phyloP scores from a whole-genome alignment of 2,329 filamentous ascomycete species.

The Pseudocercospora ulei region DNA sequence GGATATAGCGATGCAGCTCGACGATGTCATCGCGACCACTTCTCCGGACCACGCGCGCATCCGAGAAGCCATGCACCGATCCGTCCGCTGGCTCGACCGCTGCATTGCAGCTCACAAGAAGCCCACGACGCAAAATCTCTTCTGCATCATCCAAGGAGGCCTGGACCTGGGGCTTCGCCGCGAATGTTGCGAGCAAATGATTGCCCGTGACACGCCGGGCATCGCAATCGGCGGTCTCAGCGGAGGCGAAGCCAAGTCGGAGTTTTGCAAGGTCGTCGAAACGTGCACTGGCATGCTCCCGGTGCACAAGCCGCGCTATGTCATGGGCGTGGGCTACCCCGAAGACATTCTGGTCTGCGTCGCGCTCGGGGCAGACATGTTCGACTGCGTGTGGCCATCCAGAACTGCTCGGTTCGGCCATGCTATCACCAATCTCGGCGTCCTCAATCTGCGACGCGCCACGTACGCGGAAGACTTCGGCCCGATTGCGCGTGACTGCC shows the following conservation, averaged over 20 bases:
- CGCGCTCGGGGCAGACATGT: conserved; percentile 95
- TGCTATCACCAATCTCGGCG: conserved; percentile 69
- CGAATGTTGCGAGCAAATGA: conserved; percentile 79
- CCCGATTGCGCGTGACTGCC: conserved; percentile 73
- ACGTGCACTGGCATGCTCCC: conserved; percentile 79
- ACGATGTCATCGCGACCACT: conserved; percentile 94
- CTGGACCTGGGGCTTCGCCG: conserved; percentile 76
- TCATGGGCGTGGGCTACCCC: conserved; percentile 96
- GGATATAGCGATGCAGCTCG: conserved; percentile 98
- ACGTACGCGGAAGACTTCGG: conserved; percentile 68
- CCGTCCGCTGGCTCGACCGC: conserved; percentile 88
- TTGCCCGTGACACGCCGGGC: conserved; percentile 80
- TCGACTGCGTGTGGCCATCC: conserved; percentile 98
- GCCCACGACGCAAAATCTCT: conserved; percentile 76
- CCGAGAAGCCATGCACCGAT: conserved; percentile 88
- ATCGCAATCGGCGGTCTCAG: conserved; percentile 93
- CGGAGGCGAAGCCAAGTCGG: conserved; percentile 85
- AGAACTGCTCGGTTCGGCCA: conserved; percentile 93
- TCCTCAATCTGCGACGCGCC: conserved; percentile 74
- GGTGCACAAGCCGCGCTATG: conserved; percentile 88
- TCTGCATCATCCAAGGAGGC: conserved; percentile 97
- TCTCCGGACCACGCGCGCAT: conserved; percentile 82
- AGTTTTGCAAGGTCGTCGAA: conserved; percentile 77
- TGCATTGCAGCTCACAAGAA: conserved; percentile 85
- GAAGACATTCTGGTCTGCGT: conserved; percentile 91